Evolutionary conservation across 345 rosid species (phyloP), one percentile per base, ranked within the genome.

Genomic region (Garcia nutans): DNA sequence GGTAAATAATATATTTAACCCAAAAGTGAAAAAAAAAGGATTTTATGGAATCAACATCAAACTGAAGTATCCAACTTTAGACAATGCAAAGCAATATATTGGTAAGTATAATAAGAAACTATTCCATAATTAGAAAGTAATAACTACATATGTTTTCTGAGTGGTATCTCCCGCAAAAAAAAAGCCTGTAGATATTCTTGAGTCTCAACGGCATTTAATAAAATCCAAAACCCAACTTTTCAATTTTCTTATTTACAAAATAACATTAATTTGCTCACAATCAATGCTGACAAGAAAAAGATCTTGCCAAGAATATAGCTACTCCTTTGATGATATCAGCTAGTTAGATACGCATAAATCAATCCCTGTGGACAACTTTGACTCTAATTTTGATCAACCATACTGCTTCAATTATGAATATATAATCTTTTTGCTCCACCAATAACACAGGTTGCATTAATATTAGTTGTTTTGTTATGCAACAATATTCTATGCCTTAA

Each of bases 81-180:
- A 31, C 62, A 68, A 45, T 71, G 28, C 23, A 65, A 71, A 80
- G n/a, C 22, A 17, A 58, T 33, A 71, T n/a, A 17, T 8, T 62
- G 66, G 52, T 26, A 15, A 28, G 17, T 49, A 65, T 55, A 57
- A 41, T 23, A 54, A 15, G 52, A 20, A 66, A 45, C 44, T 44
- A 66, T 69, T 42, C 59, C 52, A 52, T 61, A 80, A 73, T 23
- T 10, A 6, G 28, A 31, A 60, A 79, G 37, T 37, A 37, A 37
- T 5, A 37, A 37, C 41, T 6, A 37, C 41, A 37, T 37, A 37
- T 37, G 41, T 37, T 37, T 37, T 37, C 41, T 3, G 41, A 37
- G 41, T 3, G 41, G 41, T 37, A 37, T 5, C 6, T 37, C 41
- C 41, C 6, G 6, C 5, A 37, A 37, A 37, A 37, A 37, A 37